Percentiles rank a stretch among this genome's conserved stretches.
Evolutionary conservation across 768 basidiomycete species (phyloP).

Genomic region (Trametes cingulata): DNA sequence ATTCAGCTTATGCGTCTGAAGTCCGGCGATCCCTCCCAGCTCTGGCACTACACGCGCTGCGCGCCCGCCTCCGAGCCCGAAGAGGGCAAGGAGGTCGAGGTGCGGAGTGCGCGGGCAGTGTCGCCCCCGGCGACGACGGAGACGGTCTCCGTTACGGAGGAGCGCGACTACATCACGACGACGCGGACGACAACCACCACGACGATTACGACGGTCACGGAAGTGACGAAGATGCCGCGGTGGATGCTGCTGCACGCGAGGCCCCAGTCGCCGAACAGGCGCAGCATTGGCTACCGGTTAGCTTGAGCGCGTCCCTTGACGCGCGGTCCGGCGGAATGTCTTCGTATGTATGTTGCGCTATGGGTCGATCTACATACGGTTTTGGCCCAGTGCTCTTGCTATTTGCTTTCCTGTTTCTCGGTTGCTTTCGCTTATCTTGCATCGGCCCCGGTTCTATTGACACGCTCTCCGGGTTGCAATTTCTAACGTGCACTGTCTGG

Average conservation of each 20-base stretch:
- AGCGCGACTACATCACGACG: constrained; percentile 24
- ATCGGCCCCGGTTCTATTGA: too few relatives aligned
- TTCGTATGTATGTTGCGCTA: too few relatives aligned
- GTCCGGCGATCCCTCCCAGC: constrained; percentile 23
- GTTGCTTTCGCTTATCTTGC: too few relatives aligned
- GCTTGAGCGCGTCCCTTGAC: too few relatives aligned
- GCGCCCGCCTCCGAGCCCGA: constrained; percentile 16
- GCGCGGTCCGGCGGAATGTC: too few relatives aligned
- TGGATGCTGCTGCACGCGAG: constrained; percentile 13
- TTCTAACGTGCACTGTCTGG: too few relatives aligned
- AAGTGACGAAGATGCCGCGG: constrained; percentile 27
- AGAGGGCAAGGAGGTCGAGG: constrained; percentile 6
- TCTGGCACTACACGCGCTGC: constrained; percentile 28
- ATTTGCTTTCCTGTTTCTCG: too few relatives aligned
- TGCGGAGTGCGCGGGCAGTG: constrained; percentile 5
- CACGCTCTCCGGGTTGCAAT: too few relatives aligned
- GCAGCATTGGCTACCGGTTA: constrained; percentile 20
- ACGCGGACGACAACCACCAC: constrained; percentile 33
- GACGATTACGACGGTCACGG: constrained; percentile 29
- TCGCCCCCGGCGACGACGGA: constrained; percentile 23
- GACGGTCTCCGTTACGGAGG: constrained; percentile 28
- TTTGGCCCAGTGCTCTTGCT: too few relatives aligned
- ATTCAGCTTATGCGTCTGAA: constrained; percentile 22
- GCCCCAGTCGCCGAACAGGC: constrained; percentile 7
- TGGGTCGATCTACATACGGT: too few relatives aligned